Conservation (phyloP, 371 early-diverging fungal species). For the Syncephalastrum contaminatum region DNA sequence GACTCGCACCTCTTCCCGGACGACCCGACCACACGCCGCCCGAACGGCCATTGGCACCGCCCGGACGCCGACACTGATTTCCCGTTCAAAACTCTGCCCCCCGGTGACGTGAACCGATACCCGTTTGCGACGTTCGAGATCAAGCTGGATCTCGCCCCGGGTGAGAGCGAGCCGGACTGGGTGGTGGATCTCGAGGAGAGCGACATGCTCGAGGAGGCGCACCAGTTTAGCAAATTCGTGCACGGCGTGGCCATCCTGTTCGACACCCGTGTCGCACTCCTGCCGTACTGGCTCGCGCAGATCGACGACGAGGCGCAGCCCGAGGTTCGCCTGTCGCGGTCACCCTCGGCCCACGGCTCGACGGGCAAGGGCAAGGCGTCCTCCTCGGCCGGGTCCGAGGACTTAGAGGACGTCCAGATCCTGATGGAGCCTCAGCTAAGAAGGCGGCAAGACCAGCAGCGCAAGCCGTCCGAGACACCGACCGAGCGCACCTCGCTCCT, state of each 20-base stretch:
- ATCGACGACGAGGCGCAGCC: conserved; percentile 88
- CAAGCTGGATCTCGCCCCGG: conserved; percentile 91
- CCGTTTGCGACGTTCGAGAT: conserved; percentile 99
- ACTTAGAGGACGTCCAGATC: conserved; percentile 3
- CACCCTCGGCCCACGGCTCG: conserved; percentile 83
- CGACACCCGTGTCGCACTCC: conserved; percentile 80
- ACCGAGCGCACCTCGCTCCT: conserved; percentile 33
- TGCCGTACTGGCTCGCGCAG: conserved; percentile 98
- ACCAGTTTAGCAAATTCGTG: conserved; percentile 98
- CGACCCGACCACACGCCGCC: conserved; percentile 56
- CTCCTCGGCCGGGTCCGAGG: conserved; percentile 20
- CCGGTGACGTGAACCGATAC: conserved; percentile 86
- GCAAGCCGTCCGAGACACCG: neutral
- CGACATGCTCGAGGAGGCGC: conserved; percentile 94
- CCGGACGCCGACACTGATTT: conserved; percentile 86
- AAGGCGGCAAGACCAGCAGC: conserved; percentile 6
- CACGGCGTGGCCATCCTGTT: conserved; percentile 96
- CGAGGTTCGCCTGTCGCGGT: conserved; percentile 78
- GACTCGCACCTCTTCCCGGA: conserved; percentile 72
- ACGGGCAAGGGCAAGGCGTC: conserved; percentile 78
- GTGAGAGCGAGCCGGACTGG: conserved; percentile 94
- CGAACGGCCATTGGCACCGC: conserved; percentile 89
- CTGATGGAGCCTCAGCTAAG: neutral
- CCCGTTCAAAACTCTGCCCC: conserved; percentile 77
- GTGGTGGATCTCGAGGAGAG: conserved; percentile 88